Conservation (phyloP, 1,284 basidiomycete species). For the Apiotrichum montevideense region DNA sequence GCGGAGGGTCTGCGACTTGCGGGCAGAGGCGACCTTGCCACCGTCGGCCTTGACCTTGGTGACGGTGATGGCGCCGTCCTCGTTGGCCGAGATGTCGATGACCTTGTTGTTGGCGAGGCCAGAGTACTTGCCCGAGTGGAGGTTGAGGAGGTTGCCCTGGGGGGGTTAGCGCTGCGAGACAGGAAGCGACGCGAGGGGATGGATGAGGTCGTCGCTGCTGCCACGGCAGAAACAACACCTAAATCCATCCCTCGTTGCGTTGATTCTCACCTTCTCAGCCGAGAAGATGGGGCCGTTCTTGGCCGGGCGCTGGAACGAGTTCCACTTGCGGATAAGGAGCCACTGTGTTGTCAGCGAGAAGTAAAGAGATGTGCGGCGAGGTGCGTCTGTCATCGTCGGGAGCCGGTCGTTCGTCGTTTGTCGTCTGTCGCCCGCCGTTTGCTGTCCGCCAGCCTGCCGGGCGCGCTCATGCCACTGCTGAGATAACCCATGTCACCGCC, state of each 20-base stretch:
- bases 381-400: too few relatives aligned
- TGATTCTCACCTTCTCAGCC: constrained; percentile 57
- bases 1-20: constrained; percentile 55
- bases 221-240: too few relatives aligned
- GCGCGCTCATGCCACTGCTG: too few relatives aligned
- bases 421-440: too few relatives aligned
- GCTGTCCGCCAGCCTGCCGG: too few relatives aligned
- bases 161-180: too few relatives aligned
- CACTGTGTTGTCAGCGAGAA: constrained; percentile 53
- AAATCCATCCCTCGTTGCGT: too few relatives aligned
- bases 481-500: too few relatives aligned
- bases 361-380: not conserved
- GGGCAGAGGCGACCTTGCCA: constrained; percentile 42
- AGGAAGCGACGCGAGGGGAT: too few relatives aligned
- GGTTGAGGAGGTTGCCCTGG: constrained; percentile 68
- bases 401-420: too few relatives aligned
- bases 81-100: constrained; percentile 59
- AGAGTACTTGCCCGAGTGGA: constrained; percentile 84
- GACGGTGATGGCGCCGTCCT: constrained; percentile 58
- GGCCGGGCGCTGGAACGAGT: constrained; percentile 78
- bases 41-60: constrained; percentile 60
- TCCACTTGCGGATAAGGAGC: constrained; percentile 82
- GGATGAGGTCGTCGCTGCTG: too few relatives aligned
- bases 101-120: constrained; percentile 77
- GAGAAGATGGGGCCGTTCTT: constrained; percentile 71